A percentile compares a stretch with the other conserved stretches of the same genome.
Evolutionary conservation across 139 green algal genomes (phyloP).

Genomic region (Edaphochlamys debaryana): DNA sequence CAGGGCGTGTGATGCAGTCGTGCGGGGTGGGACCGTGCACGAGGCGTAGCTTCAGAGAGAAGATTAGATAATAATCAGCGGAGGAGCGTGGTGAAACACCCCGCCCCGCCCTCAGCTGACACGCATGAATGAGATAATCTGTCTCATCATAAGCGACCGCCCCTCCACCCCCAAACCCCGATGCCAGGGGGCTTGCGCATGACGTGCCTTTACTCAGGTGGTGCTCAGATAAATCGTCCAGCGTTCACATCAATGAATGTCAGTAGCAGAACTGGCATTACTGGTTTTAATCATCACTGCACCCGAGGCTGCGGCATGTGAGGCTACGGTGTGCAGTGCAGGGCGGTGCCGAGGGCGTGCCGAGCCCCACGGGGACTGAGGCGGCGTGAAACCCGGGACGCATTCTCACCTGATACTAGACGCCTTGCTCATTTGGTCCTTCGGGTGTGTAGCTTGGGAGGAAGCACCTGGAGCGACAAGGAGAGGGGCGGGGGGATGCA

Average conservation of each 20-base stretch:
- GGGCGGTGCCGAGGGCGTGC: too few relatives aligned
- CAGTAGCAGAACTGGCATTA: conserved; percentile 46
- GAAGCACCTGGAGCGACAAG: too few relatives aligned
- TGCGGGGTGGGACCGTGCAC: background rate
- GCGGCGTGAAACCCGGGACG: too few relatives aligned
- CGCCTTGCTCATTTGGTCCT: too few relatives aligned
- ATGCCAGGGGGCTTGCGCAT: background rate
- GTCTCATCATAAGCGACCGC: conserved; percentile 30
- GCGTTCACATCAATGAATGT: conserved; percentile 32
- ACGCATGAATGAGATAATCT: conserved; percentile 39
- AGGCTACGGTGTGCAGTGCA: background rate
- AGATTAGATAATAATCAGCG: conserved; percentile 32
- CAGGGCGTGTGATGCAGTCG: background rate
- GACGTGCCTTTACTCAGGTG: background rate
- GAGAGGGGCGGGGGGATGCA: too few relatives aligned
- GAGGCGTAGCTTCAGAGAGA: conserved; percentile 28
- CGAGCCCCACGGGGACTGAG: too few relatives aligned
- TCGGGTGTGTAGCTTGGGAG: too few relatives aligned
- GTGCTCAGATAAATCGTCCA: conserved; percentile 35
- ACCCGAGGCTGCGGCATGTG: background rate
- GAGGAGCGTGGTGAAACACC: background rate
- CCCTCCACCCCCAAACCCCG: background rate
- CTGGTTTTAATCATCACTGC: conserved; percentile 39
- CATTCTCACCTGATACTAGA: too few relatives aligned
- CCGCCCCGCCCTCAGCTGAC: conserved; percentile 12